Evolutionary conservation across 2,329 filamentous ascomycete species (phyloP), one percentile per base, ranked within the genome.

Genomic region (Tolypocladium sp.): DNA sequence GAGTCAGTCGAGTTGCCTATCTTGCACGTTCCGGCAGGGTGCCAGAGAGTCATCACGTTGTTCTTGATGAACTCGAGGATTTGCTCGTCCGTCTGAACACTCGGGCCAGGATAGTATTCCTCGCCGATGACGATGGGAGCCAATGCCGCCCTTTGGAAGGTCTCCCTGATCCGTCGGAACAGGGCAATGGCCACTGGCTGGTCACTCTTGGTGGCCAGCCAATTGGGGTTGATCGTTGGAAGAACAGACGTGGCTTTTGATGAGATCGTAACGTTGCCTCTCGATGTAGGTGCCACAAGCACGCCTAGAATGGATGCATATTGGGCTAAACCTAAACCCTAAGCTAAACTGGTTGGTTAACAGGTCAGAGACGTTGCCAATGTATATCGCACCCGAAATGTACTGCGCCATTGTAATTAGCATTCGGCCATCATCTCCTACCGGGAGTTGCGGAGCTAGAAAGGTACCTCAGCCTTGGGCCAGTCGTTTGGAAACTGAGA

Each of bases 1-100:
- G 6, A 9, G 33, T 85, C 81, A n/a, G 71, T 71, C 41, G 78
- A 75, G 1, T 72, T 71, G 2, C 82, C 82, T 62, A 85, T 84
- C 0, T 79, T 72, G 56, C 75, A 78, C 0, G 80, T 80, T 55
- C 77, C 79, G 0, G 75, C 78, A 1, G 79, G 78, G 66, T 85
- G 82, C 49, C 56, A 61, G 65, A 84, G 81, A 0, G 79, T 78
- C 74, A 79, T 82, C 2, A 76, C 72, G n/a, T 75, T 71, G 33
- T 78, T 71, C 30, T 49, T 57, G 37, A 63, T 40, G 17, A 63
- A 72, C 1, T 61, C 54, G 9, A 60, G 44, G 9, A 65, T 72
- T 17, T 64, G 33, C 42, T 58, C 52, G 42, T 64, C 62, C 17
- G 59, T 37, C 30, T 46, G 8, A 12, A 58, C 22, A 74, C 0